Percentiles rank a stretch among this genome's conserved stretches.
These are phyloP conservation scores for Flaveria brownii DNA, from an alignment of 129 eudicot genomes.

Conservation along the genomic window DNA sequence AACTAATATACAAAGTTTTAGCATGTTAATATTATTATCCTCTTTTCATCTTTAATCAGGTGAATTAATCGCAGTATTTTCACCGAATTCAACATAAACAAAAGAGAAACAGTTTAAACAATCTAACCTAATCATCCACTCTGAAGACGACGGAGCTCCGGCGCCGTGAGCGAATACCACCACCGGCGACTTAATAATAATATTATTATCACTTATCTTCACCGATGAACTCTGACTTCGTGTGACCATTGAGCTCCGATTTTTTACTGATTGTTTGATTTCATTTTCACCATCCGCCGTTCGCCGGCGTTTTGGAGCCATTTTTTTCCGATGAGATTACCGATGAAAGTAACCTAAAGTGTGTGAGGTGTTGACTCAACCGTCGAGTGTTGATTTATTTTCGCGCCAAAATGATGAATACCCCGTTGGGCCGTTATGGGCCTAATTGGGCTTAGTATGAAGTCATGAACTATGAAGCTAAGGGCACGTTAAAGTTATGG, in stretches of 20 bases:
- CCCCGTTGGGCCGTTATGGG: background rate
- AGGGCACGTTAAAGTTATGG: background rate
- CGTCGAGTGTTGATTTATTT: background rate
- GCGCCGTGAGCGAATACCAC: constrained; percentile 97
- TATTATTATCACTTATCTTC: background rate
- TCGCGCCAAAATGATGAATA: constrained; percentile 10
- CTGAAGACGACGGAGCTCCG: constrained; percentile 95
- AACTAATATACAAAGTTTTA: no score
- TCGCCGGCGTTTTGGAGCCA: constrained; percentile 56
- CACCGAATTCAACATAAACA: no score
- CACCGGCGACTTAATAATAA: constrained; percentile 48
- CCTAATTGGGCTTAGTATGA: constrained; percentile 7
- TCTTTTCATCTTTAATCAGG: no score
- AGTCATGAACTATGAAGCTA: background rate
- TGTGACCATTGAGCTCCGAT: constrained; percentile 18
- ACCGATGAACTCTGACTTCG: constrained; percentile 9
- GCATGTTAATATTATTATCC: no score
- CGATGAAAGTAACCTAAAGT: background rate
- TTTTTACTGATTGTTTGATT: background rate
- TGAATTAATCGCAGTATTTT: no score
- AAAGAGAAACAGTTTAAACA: background rate
- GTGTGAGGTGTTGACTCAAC: background rate
- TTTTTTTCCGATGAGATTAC: constrained; percentile 13
- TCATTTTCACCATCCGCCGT: constrained; percentile 21
- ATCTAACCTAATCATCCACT: constrained; percentile 81